phyloP scores from a whole-genome alignment of 108 stramenopile genomes.

The Stephanodiscus minutulus region DNA sequence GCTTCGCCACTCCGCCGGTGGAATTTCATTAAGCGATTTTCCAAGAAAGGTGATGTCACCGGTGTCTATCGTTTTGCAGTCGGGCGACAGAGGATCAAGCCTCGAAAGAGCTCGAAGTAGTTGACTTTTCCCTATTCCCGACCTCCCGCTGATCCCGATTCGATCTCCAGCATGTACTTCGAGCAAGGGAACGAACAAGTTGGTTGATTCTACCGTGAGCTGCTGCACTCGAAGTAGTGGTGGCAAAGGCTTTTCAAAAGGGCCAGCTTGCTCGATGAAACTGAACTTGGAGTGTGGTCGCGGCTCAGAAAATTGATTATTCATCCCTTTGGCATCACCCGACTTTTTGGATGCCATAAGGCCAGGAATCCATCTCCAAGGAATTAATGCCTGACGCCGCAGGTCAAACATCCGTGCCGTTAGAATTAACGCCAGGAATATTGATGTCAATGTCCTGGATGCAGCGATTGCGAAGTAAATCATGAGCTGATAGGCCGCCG shows the following conservation, averaged over 20 bases:
- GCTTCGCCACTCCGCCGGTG: conserved; percentile 39
- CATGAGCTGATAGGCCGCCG: conserved; percentile 54
- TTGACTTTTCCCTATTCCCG: conserved; percentile 49
- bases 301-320: background rate
- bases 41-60: background rate
- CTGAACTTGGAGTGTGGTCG: background rate
- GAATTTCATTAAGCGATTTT: background rate
- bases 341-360: background rate
- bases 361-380: conserved; percentile 12
- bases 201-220: conserved; percentile 25
- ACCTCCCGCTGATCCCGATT: conserved; percentile 29
- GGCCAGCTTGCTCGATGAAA: background rate
- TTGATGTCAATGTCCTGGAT: conserved; percentile 31
- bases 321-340: conserved; percentile 2
- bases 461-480: conserved; percentile 54
- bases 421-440: conserved; percentile 21
- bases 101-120: background rate
- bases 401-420: conserved; percentile 21
- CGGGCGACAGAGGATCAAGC: background rate
- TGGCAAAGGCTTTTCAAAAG: background rate
- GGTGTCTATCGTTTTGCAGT: background rate
- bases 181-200: conserved; percentile 16
- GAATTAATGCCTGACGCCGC: conserved; percentile 12
- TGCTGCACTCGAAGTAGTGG: conserved; percentile 21
- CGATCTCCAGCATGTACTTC: conserved; percentile 13